Conservation (phyloP, 2,329 filamentous ascomycete species). For the Arthroderma sp. region DNA sequence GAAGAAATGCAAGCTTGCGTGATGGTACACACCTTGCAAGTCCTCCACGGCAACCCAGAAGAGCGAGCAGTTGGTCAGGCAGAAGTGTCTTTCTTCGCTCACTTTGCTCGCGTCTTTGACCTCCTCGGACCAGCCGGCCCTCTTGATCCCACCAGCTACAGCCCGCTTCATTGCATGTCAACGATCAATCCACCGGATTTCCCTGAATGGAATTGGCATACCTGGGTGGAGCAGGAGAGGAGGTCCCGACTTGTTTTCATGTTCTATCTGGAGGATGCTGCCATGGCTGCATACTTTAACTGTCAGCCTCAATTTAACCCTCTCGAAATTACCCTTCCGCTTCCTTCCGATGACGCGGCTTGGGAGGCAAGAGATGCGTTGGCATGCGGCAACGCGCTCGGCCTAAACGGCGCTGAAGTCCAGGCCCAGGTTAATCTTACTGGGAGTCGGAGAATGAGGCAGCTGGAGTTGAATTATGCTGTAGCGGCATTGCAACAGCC, state of each 20-base stretch:
- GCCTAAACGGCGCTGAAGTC: conserved; percentile 45
- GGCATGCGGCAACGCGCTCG: conserved; percentile 53
- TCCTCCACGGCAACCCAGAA: conserved; percentile 56
- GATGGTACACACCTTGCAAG: conserved; percentile 48
- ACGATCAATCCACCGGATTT: conserved; percentile 35
- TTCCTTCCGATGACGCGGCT: conserved; percentile 59
- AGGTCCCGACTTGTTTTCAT: conserved; percentile 52
- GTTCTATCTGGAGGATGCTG: conserved; percentile 51
- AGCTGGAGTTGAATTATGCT: conserved; percentile 50
- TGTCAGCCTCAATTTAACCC: conserved; percentile 48
- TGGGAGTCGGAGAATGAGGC: conserved; percentile 50
- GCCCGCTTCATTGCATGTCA: conserved; percentile 45
- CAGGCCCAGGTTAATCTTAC: conserved; percentile 45
- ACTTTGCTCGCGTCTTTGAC: conserved; percentile 44
- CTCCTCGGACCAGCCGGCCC: conserved; percentile 35
- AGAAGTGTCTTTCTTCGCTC: conserved; percentile 45
- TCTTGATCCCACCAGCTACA: conserved; percentile 36
- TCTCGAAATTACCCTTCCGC: conserved; percentile 51
- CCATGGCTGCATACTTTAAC: conserved; percentile 61
- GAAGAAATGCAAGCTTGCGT: conserved; percentile 57
- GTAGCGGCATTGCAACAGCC: conserved; percentile 49
- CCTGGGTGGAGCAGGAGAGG: conserved; percentile 60
- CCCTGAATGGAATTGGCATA: conserved; percentile 49
- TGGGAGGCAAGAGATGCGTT: conserved; percentile 52
- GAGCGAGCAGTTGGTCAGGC: conserved; percentile 52